Evolutionary conservation across 495 filamentous ascomycete genomes (phyloP).

Genomic region (Penicillium manginii): DNA sequence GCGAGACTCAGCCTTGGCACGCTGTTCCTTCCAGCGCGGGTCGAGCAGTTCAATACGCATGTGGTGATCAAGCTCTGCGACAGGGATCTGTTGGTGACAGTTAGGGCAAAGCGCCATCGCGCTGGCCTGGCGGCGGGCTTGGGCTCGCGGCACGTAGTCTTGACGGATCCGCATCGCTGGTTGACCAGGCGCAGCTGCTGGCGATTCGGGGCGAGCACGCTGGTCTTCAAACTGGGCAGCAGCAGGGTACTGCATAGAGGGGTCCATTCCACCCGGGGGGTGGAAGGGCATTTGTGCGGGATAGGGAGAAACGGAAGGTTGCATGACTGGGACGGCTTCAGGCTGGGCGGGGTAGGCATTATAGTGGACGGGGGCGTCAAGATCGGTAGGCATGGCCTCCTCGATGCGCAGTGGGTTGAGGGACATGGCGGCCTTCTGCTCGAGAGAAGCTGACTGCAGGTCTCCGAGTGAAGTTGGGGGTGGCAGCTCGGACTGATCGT

Average conservation of each 20-base stretch:
- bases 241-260: slow-evolving; percentile 34
- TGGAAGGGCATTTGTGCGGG: slow-evolving; percentile 43
- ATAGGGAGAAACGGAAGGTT: slow-evolving; percentile 37
- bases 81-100: slow-evolving; percentile 86
- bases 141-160: slow-evolving; percentile 87
- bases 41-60: slow-evolving; percentile 97
- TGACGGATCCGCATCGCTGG: slow-evolving; percentile 87
- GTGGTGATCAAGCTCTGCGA: slow-evolving; percentile 86
- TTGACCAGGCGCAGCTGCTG: slow-evolving; percentile 64
- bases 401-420: slow-evolving; percentile 86
- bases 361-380: slow-evolving; percentile 61
- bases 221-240: slow-evolving; percentile 19
- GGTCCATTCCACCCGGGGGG: slow-evolving; percentile 40
- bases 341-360: slow-evolving; percentile 50
- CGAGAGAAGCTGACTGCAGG: slow-evolving; percentile 88
- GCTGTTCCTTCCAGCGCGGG: slow-evolving; percentile 94
- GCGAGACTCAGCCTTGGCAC: slow-evolving; percentile 81
- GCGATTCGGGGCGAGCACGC: slow-evolving; percentile 75
- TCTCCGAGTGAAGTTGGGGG: slow-evolving; percentile 88
- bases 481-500: slow-evolving; percentile 84
- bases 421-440: slow-evolving; percentile 90
- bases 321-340: slow-evolving; percentile 26
- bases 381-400: slow-evolving; percentile 89
- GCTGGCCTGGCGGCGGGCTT: slow-evolving; percentile 63
- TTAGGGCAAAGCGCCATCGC: slow-evolving; percentile 87